Evolutionary conservation across 192 early-diverging fungal genomes (phyloP).

Genomic region (Coemansia sp.): DNA sequence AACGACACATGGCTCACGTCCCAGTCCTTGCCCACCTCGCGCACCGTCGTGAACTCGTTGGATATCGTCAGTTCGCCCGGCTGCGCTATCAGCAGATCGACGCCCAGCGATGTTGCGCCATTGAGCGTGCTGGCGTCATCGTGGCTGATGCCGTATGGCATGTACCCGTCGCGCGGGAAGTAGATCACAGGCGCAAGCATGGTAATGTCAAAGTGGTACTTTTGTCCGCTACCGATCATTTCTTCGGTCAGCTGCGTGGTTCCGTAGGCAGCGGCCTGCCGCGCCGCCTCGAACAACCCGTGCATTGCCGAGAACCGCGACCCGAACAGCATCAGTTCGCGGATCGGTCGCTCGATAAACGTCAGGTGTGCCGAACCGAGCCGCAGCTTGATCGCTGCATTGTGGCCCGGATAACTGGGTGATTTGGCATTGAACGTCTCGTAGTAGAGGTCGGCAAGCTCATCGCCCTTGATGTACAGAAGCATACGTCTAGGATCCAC

Average conservation of each 20-base stretch:
- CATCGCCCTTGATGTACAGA: conserved; percentile 82
- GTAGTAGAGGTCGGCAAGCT: conserved; percentile 85
- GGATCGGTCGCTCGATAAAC: conserved; percentile 76
- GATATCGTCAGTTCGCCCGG: conserved; percentile 84
- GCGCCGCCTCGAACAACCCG: conserved; percentile 81
- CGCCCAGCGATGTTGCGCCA: conserved; percentile 13
- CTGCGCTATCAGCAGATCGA: conserved; percentile 73
- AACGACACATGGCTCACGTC: conserved; percentile 66
- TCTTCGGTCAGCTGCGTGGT: conserved; percentile 76
- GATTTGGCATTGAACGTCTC: conserved; percentile 70
- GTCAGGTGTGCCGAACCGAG: conserved; percentile 80
- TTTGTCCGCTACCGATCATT: conserved; percentile 58
- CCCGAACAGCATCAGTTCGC: conserved; percentile 72
- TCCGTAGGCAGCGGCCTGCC: conserved; percentile 76
- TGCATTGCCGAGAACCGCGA: conserved; percentile 90
- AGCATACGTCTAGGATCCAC: conserved; percentile 54
- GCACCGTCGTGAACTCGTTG: conserved; percentile 68
- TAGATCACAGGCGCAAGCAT: conserved; percentile 85
- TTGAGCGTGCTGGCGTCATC: not conserved
- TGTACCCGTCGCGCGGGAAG: conserved; percentile 65
- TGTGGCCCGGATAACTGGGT: conserved; percentile 78
- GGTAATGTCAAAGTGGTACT: conserved; percentile 80
- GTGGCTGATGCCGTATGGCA: conserved; percentile 23
- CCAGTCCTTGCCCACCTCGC: conserved; percentile 50
- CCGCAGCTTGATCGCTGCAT: conserved; percentile 70